These are phyloP conservation scores for Phytopythium aichiense DNA, from an alignment of 352 stramenopile species.

Conservation along the genomic window DNA sequence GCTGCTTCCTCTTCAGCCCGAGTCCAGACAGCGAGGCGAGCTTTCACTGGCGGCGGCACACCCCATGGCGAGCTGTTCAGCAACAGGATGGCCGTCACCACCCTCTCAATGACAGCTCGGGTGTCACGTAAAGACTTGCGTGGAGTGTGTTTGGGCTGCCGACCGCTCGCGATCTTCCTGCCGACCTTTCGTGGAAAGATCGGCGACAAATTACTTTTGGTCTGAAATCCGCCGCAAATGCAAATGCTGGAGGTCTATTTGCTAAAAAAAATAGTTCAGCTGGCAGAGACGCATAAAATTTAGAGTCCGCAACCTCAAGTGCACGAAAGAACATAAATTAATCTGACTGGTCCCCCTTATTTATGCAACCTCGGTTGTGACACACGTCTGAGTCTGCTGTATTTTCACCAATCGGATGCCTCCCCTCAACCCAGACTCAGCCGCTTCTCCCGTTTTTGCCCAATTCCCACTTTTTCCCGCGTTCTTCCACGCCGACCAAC, in stretches of 20 bases:
- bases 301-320: too few species aligned
- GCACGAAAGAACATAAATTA: neutral
- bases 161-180: neutral
- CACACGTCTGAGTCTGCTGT: neutral
- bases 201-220: neutral
- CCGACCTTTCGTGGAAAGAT: slow-evolving; percentile 4
- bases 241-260: neutral
- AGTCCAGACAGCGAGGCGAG: too few species aligned
- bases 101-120: neutral
- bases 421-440: neutral
- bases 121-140: neutral
- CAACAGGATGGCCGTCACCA: too few species aligned
- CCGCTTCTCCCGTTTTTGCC: neutral
- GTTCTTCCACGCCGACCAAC: neutral
- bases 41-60: too few species aligned
- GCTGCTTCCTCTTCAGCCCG: too few species aligned
- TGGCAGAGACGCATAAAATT: too few species aligned
- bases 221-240: neutral
- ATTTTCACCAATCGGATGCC: neutral
- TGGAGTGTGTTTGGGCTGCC: too few species aligned
- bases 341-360: neutral
- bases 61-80: too few species aligned
- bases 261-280: too few species aligned
- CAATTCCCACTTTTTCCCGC: neutral
- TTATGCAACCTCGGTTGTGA: neutral